Conservation (phyloP, 768 basidiomycete species). For the Tylopilus sp. region DNA sequence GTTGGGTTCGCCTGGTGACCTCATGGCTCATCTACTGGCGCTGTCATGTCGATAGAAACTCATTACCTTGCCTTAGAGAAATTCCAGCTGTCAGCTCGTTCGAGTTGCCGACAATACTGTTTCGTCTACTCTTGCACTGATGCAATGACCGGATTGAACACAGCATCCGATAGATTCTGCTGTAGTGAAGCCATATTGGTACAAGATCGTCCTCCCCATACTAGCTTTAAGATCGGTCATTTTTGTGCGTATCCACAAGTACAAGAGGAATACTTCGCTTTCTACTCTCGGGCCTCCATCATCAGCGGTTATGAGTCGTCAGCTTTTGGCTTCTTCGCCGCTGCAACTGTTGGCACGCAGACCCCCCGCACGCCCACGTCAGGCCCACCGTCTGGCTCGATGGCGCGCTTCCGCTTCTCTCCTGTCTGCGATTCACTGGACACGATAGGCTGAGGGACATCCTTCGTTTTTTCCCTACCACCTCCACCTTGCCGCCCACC, state of each 20-base stretch:
- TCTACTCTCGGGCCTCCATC: background rate
- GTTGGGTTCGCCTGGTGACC: too few species aligned
- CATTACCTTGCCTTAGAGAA: too few species aligned
- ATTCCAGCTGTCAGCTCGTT: too few species aligned
- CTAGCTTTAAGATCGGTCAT: too few species aligned
- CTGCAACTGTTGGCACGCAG: slow-evolving; percentile 47
- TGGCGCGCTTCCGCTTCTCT: slow-evolving; percentile 73
- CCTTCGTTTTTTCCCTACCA: slow-evolving; percentile 16
- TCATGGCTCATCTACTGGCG: too few species aligned
- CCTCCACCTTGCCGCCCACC: slow-evolving; percentile 27
- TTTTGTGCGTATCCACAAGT: slow-evolving; percentile 17
- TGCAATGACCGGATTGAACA: too few species aligned
- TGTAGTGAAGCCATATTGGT: too few species aligned
- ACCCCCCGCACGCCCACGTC: slow-evolving; percentile 63
- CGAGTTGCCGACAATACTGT: too few species aligned
- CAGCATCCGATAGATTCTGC: too few species aligned
- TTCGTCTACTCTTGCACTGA: too few species aligned
- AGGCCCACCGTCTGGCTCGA: slow-evolving; percentile 77
- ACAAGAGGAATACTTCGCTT: slow-evolving; percentile 3
- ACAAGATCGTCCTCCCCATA: too few species aligned
- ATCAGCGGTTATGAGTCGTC: slow-evolving; percentile 28
- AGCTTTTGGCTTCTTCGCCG: slow-evolving; percentile 41
- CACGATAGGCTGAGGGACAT: slow-evolving; percentile 18
- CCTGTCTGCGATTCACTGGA: slow-evolving; percentile 48
- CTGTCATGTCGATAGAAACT: too few species aligned